These are phyloP conservation scores for Penicillium sumatraense DNA, from an alignment of 2,329 filamentous ascomycete genomes.

Conservation along the genomic window DNA sequence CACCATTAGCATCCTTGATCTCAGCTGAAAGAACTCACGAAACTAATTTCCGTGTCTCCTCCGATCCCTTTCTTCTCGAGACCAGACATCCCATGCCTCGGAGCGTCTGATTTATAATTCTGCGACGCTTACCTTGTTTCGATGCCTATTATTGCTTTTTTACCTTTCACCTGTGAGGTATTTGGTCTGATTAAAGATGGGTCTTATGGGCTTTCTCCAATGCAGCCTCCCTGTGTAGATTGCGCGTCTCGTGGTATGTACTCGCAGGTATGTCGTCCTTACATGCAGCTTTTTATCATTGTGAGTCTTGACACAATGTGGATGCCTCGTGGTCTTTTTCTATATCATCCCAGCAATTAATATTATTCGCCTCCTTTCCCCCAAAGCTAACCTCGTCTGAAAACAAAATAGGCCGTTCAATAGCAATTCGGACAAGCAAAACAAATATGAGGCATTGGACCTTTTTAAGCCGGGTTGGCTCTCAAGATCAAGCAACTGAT, in stretches of 20 bases:
- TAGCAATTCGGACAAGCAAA: not conserved
- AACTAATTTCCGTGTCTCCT: slow-evolving; percentile 5
- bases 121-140: not conserved
- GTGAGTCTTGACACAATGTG: too few species aligned
- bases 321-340: too few species aligned
- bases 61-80: slow-evolving; percentile 8
- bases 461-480: not conserved
- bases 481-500: not conserved
- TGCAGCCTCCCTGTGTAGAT: too few species aligned
- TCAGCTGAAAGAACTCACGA: slow-evolving; percentile 15
- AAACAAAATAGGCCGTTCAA: too few species aligned
- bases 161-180: not conserved
- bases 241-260: too few species aligned
- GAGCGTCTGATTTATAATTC: slow-evolving; percentile 11
- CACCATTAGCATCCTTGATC: not conserved
- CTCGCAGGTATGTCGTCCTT: too few species aligned
- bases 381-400: too few species aligned
- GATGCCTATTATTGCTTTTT: slow-evolving; percentile 12
- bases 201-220: not conserved
- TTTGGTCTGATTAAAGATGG: slow-evolving; percentile 1
- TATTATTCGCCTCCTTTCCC: too few species aligned
- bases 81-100: slow-evolving; percentile 10
- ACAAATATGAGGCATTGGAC: too few species aligned
- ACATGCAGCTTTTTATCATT: not conserved
- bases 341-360: too few species aligned